Evolutionary conservation across 2,329 filamentous ascomycete species (phyloP).

Genomic region (Alternaria novae-zelandiae): DNA sequence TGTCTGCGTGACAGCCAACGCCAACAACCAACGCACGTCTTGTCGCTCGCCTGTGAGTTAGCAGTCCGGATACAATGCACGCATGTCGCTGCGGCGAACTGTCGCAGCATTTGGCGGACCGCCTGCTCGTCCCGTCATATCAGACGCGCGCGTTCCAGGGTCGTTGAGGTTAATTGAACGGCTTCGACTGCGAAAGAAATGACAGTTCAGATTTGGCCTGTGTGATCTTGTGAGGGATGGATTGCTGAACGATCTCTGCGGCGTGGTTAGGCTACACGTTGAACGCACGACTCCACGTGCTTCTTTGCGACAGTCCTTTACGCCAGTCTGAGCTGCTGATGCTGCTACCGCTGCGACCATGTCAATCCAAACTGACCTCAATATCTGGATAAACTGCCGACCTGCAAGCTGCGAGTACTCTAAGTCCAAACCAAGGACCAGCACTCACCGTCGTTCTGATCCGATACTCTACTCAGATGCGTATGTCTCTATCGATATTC

Average conservation of each 20-base stretch:
- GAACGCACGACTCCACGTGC: not conserved
- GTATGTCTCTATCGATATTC: not conserved
- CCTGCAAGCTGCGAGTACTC: not conserved
- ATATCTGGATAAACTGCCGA: not conserved
- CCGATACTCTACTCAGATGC: not conserved
- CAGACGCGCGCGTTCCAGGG: not conserved
- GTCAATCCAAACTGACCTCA: not conserved
- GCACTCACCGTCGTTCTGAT: not conserved
- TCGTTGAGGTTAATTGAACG: not conserved
- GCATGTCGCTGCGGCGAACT: not conserved
- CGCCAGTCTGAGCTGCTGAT: not conserved
- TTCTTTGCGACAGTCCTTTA: not conserved
- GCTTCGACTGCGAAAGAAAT: not conserved
- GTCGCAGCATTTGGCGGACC: not conserved
- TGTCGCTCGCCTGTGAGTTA: not conserved
- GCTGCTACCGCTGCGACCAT: not conserved
- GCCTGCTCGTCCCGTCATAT: not conserved
- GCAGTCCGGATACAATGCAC: not conserved
- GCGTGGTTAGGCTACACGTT: not conserved
- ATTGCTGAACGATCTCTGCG: not conserved
- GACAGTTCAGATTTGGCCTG: not conserved
- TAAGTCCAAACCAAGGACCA: not conserved
- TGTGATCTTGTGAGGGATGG: not conserved
- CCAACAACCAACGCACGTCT: not conserved
- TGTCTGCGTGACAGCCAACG: not conserved